Conservation (phyloP, 148 eudicot species). For the Rhododendron ovatum region DNA sequence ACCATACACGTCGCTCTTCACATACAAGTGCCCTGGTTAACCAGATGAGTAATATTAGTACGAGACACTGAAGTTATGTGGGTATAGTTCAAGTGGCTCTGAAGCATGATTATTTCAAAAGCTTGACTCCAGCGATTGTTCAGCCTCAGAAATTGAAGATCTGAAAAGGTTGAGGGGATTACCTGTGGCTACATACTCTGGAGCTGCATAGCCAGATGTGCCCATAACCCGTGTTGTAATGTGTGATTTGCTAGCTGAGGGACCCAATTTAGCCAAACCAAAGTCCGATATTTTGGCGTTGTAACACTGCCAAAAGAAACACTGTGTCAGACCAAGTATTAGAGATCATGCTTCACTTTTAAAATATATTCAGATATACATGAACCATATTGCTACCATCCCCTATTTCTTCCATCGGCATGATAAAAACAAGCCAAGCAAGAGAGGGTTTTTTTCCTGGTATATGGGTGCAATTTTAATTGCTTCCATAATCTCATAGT, state of each 20-base stretch:
- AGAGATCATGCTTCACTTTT: background rate
- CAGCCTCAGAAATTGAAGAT: background rate
- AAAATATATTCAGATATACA: background rate
- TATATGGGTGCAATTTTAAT: background rate
- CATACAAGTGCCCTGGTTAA: slow-evolving; percentile 67
- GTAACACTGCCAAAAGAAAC: slow-evolving; percentile 39
- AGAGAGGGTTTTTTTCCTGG: background rate
- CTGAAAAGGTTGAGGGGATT: slow-evolving; percentile 8
- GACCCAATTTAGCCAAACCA: slow-evolving; percentile 73
- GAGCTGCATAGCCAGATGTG: slow-evolving; percentile 80
- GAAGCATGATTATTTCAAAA: background rate
- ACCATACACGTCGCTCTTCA: slow-evolving; percentile 80
- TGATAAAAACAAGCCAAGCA: background rate
- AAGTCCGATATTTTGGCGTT: slow-evolving; percentile 76
- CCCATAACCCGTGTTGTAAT: slow-evolving; percentile 78
- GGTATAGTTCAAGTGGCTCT: background rate
- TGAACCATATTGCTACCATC: background rate
- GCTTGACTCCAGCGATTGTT: background rate
- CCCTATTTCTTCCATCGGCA: background rate
- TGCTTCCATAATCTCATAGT: background rate
- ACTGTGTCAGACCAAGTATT: background rate
- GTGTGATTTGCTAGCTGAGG: slow-evolving; percentile 64
- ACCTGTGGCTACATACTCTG: slow-evolving; percentile 86
- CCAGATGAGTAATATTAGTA: background rate
- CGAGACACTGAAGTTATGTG: background rate